These are phyloP conservation scores for Simmondsia chinensis DNA, from an alignment of 148 eudicot species.

Conservation along the genomic window DNA sequence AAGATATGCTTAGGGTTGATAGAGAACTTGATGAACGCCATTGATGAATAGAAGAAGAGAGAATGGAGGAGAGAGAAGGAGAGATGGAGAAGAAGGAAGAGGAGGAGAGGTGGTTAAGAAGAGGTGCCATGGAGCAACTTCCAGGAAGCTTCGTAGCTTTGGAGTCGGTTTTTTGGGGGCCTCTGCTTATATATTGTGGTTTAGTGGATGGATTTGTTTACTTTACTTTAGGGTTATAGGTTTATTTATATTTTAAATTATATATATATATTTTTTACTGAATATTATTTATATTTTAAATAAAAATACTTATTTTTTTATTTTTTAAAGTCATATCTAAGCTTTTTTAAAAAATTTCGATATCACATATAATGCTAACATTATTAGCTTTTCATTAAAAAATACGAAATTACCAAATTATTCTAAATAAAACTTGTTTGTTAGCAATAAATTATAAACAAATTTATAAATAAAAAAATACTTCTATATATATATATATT, in stretches of 20 bases:
- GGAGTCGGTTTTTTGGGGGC: not conserved
- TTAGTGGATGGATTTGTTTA: not conserved
- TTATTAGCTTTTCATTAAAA: too few relatives aligned
- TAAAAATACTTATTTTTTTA: too few relatives aligned
- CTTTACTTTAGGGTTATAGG: not conserved
- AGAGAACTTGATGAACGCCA: not conserved
- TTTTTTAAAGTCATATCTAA: too few relatives aligned
- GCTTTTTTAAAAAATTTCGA: too few relatives aligned
- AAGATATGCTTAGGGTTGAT: constrained; percentile 38
- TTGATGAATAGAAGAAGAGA: not conserved
- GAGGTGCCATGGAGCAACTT: constrained; percentile 26
- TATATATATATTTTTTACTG: too few relatives aligned
- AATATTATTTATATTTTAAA: too few relatives aligned
- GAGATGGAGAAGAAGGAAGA: constrained; percentile 15
- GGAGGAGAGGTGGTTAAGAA: constrained; percentile 15
- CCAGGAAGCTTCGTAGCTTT: constrained; percentile 15
- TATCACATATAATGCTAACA: too few relatives aligned
- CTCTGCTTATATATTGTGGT: not conserved
- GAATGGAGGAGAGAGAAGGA: not conserved
- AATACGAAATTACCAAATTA: too few relatives aligned
- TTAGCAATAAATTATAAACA: too few relatives aligned
- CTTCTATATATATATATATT: too few relatives aligned
- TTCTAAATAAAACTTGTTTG: too few relatives aligned
- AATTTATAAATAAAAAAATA: too few relatives aligned
- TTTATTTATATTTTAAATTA: not conserved